Evolutionary conservation across 2,329 filamentous ascomycete species (phyloP).

Genomic region (Pestalotiopsis sp.): DNA sequence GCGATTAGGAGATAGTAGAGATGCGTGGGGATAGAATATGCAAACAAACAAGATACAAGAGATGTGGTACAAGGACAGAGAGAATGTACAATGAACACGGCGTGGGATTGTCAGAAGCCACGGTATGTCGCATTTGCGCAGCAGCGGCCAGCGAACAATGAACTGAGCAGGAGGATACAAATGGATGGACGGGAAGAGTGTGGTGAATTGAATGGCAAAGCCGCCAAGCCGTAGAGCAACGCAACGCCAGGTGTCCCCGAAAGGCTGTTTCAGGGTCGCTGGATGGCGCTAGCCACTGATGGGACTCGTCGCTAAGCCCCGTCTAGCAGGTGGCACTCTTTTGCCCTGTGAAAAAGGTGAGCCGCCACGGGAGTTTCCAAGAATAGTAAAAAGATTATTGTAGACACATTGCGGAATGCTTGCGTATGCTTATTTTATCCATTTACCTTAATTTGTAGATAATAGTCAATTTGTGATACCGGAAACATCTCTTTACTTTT

Average conservation of each 20-base stretch:
- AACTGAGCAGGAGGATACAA: neutral
- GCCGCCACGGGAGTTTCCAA: neutral
- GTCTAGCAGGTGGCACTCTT: neutral
- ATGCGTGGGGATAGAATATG: neutral
- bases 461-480: too few relatives aligned
- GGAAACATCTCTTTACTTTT: too few relatives aligned
- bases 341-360: neutral
- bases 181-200: neutral
- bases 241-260: slow-evolving; percentile 2
- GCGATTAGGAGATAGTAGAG: neutral
- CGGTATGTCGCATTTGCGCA: slow-evolving; percentile 5
- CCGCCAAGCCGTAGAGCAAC: neutral
- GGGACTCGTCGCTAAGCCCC: neutral
- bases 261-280: slow-evolving; percentile 8
- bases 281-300: slow-evolving; percentile 1
- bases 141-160: neutral
- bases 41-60: neutral
- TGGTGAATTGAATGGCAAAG: neutral
- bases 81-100: neutral
- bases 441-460: neutral
- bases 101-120: neutral
- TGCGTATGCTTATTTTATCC: neutral
- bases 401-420: neutral
- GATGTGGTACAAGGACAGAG: neutral
- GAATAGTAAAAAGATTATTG: neutral